Conservation (phyloP, 768 basidiomycete genomes). For the Naganishia antarctica region DNA sequence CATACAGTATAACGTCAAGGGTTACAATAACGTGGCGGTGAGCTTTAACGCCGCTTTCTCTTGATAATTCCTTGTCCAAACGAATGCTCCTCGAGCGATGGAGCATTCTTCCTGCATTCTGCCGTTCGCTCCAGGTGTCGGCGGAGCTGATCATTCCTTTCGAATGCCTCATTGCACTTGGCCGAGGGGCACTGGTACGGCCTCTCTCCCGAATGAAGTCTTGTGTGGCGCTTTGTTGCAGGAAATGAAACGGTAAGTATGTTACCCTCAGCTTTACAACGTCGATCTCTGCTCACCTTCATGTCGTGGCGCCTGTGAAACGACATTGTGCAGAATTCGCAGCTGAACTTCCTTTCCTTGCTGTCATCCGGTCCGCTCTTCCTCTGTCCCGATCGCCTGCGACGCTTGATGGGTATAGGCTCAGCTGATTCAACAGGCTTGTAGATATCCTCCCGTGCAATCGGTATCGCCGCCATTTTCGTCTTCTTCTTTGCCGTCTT, state of each 20-base stretch:
- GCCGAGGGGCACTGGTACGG: constrained; percentile 12
- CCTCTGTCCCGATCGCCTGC: background rate
- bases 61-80: constrained; percentile 10
- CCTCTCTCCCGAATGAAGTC: constrained; percentile 2
- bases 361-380: background rate
- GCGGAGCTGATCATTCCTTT: constrained; percentile 15
- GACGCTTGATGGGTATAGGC: background rate
- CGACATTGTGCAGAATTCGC: constrained; percentile 6
- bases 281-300: constrained; percentile 9
- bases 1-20: background rate
- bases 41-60: background rate
- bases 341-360: background rate
- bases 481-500: background rate
- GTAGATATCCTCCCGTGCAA: background rate
- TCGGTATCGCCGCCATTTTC: background rate
- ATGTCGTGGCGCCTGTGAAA: constrained; percentile 17
- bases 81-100: background rate
- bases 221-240: background rate
- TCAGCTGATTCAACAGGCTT: background rate
- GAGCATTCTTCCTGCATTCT: constrained; percentile 1
- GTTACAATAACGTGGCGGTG: background rate
- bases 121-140: constrained; percentile 7
- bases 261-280: too few species aligned
- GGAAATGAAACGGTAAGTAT: background rate
- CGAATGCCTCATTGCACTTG: background rate